Base-by-base conservation (phyloP, 371 early-diverging fungal genomes). In the Rozella allomycis region DNA sequence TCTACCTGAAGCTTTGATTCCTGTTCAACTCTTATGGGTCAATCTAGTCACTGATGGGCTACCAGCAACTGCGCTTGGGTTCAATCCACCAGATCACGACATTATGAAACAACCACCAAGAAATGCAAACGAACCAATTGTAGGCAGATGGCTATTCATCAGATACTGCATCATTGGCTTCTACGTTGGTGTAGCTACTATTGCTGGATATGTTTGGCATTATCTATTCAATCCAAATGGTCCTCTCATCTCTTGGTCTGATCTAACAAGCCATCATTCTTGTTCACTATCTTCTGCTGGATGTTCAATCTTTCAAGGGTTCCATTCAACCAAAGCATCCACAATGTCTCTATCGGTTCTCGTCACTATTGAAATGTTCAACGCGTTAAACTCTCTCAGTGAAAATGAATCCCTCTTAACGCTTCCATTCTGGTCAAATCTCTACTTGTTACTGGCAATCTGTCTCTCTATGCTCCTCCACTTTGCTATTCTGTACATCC, bases 121-220 rank as follows among this genome's bases (percentile, higher is more conserved):
- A 37, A 71, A 65, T 32, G 53, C 70, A 11, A 60, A 62, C 20
- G 90, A 87, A 47, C 79, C 86, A 6, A 65, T 90, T 23, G 83
- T 90, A 16, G 77, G 79, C 25, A 56, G 65, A 25, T 94, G 91
- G 91, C 49, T 90, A 40, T 81, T 93, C 53, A 55, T 88, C 59
- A 74, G 96, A 38, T 87, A 90, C 52, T 57, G 83, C 60, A 55
- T 88, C 10, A 58, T 93, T 38, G 91, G 91, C 40, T 55, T 58
- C 17, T 93, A 85, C 42, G 91, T 94, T 31, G 93, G 93, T 33
- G 48, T 55, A 14, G 90, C 91, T 6, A 90, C 91, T 22, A 78
- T 91, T 4, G 80, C 78, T 62, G 93, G 83, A 17, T 88, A 90
- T 43, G 85, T 77, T n/a, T 90, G 91, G 88, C 90, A 85, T 84